Percentiles rank a stretch among this genome's conserved stretches.
phyloP scores from a whole-genome alignment of 139 green algal species.

The Mesotaenium endlicherianum region DNA sequence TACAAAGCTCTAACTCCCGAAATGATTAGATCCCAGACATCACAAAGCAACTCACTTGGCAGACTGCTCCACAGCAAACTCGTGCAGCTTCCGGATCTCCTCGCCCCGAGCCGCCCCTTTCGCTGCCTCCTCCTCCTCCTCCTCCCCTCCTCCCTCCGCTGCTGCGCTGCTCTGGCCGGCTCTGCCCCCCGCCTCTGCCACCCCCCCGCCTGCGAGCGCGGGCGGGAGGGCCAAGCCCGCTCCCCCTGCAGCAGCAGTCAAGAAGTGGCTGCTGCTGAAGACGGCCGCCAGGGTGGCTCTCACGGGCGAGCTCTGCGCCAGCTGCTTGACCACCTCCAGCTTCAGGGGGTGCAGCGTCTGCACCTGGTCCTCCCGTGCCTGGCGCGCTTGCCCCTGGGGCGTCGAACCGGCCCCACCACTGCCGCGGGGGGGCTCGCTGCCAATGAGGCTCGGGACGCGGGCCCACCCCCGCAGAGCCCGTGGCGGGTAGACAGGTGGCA shows the following conservation, averaged over 20 bases:
- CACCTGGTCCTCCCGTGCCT: neutral
- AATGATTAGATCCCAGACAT: no score
- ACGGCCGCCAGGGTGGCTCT: conserved; percentile 21
- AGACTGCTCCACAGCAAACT: conserved; percentile 23
- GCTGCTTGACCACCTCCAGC: conserved; percentile 34
- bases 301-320: conserved; percentile 8
- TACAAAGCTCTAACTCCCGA: no score
- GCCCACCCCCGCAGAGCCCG: neutral
- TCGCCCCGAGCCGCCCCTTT: neutral
- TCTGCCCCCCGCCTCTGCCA: no score
- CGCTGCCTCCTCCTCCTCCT: neutral
- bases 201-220: no score
- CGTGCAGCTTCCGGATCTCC: neutral
- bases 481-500: conserved; percentile 28
- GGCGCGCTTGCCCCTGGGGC: neutral
- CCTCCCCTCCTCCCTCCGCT: neutral
- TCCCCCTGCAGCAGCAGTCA: neutral
- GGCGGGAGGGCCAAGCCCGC: no score
- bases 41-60: neutral
- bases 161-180: neutral
- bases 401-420: neutral
- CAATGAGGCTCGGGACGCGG: neutral
- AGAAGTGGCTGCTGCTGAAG: conserved; percentile 18
- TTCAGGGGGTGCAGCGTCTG: conserved; percentile 13
- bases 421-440: neutral